Evolutionary conservation across 192 early-diverging fungal species (phyloP), one percentile per base, ranked within the genome.

Genomic region (Thoreauomyces humboldtii): DNA sequence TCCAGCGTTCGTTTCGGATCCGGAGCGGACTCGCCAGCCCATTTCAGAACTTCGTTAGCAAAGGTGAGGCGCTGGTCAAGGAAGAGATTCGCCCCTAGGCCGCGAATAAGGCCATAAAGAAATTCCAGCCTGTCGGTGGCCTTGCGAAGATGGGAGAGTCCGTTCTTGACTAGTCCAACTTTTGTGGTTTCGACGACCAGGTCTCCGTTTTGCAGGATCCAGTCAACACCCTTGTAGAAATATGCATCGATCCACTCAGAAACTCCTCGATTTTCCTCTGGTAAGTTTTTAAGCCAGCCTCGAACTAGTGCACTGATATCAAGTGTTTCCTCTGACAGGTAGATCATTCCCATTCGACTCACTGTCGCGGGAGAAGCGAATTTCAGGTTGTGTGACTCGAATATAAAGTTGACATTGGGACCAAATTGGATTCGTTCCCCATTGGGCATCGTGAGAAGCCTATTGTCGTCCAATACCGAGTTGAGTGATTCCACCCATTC

Each of bases 271-370:
- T 55, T 29, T 2, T 72, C 47, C 43, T 77, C 67, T 4, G 67
- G 61, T 37, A 70, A 62, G 41, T 72, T 77, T 11, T 27, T 38
- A 1, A 84, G 3, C 81, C 81, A 83, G 1, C 61, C 64, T 9
- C 72, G 70, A 0, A 80, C 69, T 11, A 85, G 42, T 6, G 72
- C 67, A 29, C 65, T 47, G 21, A 69, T 33, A 64, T 85, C 81
- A 2, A 85, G 58, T 5, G 76, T 79, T 52, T 85, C 83, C 56
- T 85, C 83, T 1, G 81, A 84, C 25, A 85, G 71, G 59, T 79
- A 85, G 28, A 85, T 85, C 83, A 85, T 85, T n/a, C 83, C 83
- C 83, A 85, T 85, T 37, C 83, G 63, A 60, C 78, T 81, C 5
- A 85, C 79, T 9, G 83, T 85, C 7, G 83, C 83, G 3, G 83